phyloP scores from a whole-genome alignment of 352 stramenopile species.

The Globisporangium cylindrosporum region DNA sequence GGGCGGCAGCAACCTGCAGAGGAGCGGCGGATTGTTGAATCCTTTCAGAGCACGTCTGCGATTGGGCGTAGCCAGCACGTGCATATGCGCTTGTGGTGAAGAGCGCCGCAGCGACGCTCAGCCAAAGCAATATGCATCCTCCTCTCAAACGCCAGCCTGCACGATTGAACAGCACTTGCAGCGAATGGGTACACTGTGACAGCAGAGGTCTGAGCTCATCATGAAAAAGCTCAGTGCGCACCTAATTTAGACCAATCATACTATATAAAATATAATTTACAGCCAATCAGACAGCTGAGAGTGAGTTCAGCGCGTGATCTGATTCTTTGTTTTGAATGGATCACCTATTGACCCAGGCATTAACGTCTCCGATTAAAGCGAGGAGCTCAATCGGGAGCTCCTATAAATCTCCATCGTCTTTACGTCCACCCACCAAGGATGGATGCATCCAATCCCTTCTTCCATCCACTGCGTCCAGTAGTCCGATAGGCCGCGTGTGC shows the following conservation, averaged over 20 bases:
- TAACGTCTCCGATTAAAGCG: not conserved
- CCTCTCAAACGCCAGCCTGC: not conserved
- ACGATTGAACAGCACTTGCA: not conserved
- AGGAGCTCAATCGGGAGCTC: not conserved
- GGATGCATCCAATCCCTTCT: not conserved
- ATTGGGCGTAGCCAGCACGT: not conserved
- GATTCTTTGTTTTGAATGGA: not conserved
- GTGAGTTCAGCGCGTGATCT: not conserved
- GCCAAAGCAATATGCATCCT: not conserved
- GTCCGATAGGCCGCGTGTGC: too few relatives aligned
- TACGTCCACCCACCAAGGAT: not conserved
- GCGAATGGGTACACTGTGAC: not conserved
- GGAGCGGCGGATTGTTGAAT: not conserved
- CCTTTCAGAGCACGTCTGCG: not conserved
- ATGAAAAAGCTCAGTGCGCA: not conserved
- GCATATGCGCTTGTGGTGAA: not conserved
- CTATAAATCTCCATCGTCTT: not conserved
- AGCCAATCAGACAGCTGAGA: not conserved
- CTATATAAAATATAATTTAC: not conserved
- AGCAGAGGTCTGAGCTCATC: not conserved
- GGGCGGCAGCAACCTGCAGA: not conserved
- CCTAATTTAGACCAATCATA: not conserved
- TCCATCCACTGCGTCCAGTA: not conserved
- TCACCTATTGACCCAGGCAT: not conserved
- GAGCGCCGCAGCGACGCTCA: not conserved